Percentiles rank a stretch among this genome's conserved stretches.
These are phyloP conservation scores for Trametes sp. DNA, from an alignment of 1,284 basidiomycete genomes.

Conservation along the genomic window DNA sequence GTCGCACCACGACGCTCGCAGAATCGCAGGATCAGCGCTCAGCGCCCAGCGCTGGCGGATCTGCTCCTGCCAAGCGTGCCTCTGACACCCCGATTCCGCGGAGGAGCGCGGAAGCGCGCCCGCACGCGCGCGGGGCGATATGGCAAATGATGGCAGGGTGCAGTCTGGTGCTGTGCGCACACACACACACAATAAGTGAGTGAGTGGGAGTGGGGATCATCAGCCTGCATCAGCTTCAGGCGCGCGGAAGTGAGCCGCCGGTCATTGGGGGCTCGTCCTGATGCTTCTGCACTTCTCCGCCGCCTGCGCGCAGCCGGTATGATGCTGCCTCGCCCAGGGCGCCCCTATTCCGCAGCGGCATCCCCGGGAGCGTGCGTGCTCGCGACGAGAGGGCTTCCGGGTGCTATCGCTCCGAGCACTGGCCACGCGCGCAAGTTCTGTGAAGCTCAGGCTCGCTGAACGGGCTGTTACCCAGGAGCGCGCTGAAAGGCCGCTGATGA, in stretches of 20 bases:
- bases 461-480: no score
- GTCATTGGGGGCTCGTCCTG: background rate
- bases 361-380: background rate
- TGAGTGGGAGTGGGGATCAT: background rate
- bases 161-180: background rate
- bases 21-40: background rate
- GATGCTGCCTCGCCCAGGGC: background rate
- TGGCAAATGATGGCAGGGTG: no score
- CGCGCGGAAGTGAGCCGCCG: conserved; percentile 6
- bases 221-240: background rate
- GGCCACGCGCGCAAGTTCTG: background rate
- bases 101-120: no score
- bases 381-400: background rate
- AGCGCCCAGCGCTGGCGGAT: background rate
- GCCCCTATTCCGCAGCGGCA: background rate
- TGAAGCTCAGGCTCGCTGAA: no score
- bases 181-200: background rate
- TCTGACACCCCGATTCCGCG: no score
- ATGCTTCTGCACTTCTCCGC: conserved; percentile 12
- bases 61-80: background rate
- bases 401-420: background rate
- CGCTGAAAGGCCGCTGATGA: no score
- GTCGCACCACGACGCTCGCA: conserved; percentile 2
- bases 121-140: no score
- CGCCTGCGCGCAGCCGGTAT: background rate